Evolutionary conservation across 2,329 filamentous ascomycete genomes (phyloP).

Genomic region (Tolypocladium guangdongense): DNA sequence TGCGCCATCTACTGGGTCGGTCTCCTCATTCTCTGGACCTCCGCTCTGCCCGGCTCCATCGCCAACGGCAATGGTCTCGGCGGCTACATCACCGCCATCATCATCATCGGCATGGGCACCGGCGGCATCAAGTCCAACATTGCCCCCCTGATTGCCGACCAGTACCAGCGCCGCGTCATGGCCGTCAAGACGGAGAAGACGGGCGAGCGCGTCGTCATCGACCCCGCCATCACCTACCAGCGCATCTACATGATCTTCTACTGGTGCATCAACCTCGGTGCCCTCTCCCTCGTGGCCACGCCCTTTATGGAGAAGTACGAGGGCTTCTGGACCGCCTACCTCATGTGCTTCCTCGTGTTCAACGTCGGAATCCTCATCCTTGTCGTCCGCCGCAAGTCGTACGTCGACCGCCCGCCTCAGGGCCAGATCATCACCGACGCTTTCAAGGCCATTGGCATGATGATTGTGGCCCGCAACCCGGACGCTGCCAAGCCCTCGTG

Average conservation of each 20-base stretch:
- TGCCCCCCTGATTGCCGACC: slow-evolving; percentile 49
- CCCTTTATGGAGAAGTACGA: slow-evolving; percentile 56
- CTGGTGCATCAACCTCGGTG: slow-evolving; percentile 63
- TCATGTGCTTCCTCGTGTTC: slow-evolving; percentile 50
- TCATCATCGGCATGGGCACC: slow-evolving; percentile 55
- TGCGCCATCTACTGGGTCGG: slow-evolving; percentile 47
- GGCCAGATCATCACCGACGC: slow-evolving; percentile 56
- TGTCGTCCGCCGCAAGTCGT: slow-evolving; percentile 32
- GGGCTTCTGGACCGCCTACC: slow-evolving; percentile 57
- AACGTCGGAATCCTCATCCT: slow-evolving; percentile 45
- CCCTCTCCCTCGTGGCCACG: slow-evolving; percentile 55
- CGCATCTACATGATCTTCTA: slow-evolving; percentile 69
- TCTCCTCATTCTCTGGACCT: slow-evolving; percentile 41
- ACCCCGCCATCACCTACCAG: slow-evolving; percentile 55
- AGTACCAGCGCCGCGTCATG: slow-evolving; percentile 46
- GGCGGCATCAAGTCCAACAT: slow-evolving; percentile 61
- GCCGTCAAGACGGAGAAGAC: slow-evolving; percentile 34
- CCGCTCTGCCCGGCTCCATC: slow-evolving; percentile 29
- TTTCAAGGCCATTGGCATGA: slow-evolving; percentile 38
- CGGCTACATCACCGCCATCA: slow-evolving; percentile 42
- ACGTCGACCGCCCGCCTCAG: slow-evolving; percentile 41
- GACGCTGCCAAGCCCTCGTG: slow-evolving; percentile 58
- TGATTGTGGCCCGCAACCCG: slow-evolving; percentile 29
- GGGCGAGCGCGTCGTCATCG: slow-evolving; percentile 53
- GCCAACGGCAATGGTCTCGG: slow-evolving; percentile 30